phyloP scores from a whole-genome alignment of 1,284 basidiomycete species.

The Entoloma clypeatum region DNA sequence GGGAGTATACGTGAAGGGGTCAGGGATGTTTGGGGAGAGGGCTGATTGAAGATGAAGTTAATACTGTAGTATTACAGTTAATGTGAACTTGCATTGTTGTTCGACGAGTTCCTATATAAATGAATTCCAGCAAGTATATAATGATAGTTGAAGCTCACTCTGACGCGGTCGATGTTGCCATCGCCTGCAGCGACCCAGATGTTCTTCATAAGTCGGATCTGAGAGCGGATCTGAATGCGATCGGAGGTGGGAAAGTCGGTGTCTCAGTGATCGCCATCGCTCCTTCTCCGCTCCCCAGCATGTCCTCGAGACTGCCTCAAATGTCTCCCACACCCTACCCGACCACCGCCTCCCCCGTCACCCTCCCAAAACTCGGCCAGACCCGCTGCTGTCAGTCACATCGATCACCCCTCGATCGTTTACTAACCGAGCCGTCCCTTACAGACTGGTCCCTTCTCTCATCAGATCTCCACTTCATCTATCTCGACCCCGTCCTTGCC shows the following conservation, averaged over 20 bases:
- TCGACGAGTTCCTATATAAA: slow-evolving; percentile 53
- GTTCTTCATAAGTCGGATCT: slow-evolving; percentile 50
- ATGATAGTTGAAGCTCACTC: slow-evolving; percentile 30
- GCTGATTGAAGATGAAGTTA: slow-evolving; percentile 43
- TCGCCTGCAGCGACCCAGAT: slow-evolving; percentile 92
- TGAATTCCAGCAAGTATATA: slow-evolving; percentile 11
- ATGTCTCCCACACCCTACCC: slow-evolving; percentile 17
- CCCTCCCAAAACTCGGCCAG: slow-evolving; percentile 56
- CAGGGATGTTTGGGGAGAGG: slow-evolving; percentile 71
- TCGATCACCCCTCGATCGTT: slow-evolving; percentile 33
- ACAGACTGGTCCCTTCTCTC: slow-evolving; percentile 72
- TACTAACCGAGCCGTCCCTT: slow-evolving; percentile 15
- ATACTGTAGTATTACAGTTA: slow-evolving; percentile 22
- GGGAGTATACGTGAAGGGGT: slow-evolving; percentile 82
- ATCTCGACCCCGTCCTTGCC: slow-evolving; percentile 84
- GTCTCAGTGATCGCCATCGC: too few species aligned
- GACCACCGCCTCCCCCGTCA: slow-evolving; percentile 13
- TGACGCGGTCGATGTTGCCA: slow-evolving; percentile 61
- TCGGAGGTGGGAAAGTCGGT: too few species aligned
- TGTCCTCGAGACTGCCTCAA: slow-evolving; percentile 7
- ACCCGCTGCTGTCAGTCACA: slow-evolving; percentile 69
- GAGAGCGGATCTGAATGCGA: slow-evolving; percentile 24
- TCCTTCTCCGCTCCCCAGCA: slow-evolving; percentile 7
- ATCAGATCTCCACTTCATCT: slow-evolving; percentile 76
- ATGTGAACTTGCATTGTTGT: slow-evolving; percentile 41